Evolutionary conservation across 495 filamentous ascomycete species (phyloP).

Genomic region (Xylaria curta): DNA sequence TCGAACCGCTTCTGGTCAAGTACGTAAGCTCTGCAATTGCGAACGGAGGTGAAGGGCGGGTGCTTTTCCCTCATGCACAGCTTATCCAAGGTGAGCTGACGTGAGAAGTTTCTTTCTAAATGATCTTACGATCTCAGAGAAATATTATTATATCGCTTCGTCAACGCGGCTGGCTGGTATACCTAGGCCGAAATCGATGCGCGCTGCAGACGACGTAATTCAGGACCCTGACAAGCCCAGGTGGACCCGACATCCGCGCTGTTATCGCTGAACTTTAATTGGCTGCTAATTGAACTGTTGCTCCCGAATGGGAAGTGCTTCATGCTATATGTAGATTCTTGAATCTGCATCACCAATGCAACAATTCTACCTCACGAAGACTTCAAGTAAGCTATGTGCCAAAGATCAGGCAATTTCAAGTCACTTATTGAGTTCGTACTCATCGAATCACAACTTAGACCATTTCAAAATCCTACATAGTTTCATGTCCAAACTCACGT

Average conservation of each 20-base stretch:
- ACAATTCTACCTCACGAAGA: not conserved
- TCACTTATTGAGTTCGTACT: not conserved
- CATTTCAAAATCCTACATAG: not conserved
- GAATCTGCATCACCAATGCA: not conserved
- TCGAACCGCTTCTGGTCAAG: not conserved
- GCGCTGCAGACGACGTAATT: not conserved
- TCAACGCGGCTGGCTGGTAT: not conserved
- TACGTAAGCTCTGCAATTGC: not conserved
- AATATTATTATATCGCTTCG: not conserved
- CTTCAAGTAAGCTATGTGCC: not conserved
- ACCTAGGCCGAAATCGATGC: not conserved
- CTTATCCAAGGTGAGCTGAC: not conserved
- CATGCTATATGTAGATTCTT: not conserved
- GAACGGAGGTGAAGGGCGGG: not conserved
- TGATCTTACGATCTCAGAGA: not conserved
- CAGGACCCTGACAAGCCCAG: not conserved
- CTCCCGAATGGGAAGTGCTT: not conserved
- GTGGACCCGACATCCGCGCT: slow-evolving; percentile 3
- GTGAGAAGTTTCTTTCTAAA: not conserved
- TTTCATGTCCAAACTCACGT: not conserved
- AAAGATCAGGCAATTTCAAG: not conserved
- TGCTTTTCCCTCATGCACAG: not conserved
- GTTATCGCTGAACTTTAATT: slow-evolving; percentile 22
- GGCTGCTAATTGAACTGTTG: not conserved
- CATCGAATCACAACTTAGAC: not conserved